Percentiles rank a stretch among this genome's conserved stretches.
Conservation (phyloP, 192 early-diverging fungal species). For the Phlyctochytrium arcticum region DNA sequence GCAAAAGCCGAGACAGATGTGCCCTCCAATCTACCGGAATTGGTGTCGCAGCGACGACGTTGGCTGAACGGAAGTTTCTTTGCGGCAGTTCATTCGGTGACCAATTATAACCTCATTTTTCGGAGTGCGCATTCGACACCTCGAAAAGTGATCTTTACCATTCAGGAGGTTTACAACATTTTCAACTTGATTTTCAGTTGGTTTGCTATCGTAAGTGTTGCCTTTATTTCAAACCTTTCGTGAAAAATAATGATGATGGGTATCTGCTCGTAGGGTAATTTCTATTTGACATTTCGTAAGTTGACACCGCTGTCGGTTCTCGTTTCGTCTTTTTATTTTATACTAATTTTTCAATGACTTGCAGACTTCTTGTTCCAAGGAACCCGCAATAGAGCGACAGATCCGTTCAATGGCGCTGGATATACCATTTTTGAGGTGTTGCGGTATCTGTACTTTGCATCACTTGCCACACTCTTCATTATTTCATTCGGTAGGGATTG, state of each 20-base stretch:
- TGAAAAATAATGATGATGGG: background rate
- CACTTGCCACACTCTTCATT: constrained; percentile 42
- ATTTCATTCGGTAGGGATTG: constrained; percentile 34
- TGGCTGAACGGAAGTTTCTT: constrained; percentile 96
- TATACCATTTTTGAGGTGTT: constrained; percentile 10
- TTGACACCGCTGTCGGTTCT: too few relatives aligned
- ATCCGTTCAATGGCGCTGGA: constrained; percentile 30
- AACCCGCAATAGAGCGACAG: background rate
- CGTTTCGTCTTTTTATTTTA: too few relatives aligned
- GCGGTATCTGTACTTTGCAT: constrained; percentile 17
- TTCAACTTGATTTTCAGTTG: constrained; percentile 71
- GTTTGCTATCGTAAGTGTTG: constrained; percentile 33
- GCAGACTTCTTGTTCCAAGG: constrained; percentile 24
- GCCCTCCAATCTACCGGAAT: constrained; percentile 78
- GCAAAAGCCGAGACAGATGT: constrained; percentile 89
- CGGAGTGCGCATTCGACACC: constrained; percentile 66
- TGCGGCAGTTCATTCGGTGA: constrained; percentile 79
- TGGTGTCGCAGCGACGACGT: constrained; percentile 91
- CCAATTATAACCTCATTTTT: constrained; percentile 70
- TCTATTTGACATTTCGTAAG: constrained; percentile 28
- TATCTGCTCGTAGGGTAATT: constrained; percentile 16
- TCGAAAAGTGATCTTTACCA: constrained; percentile 64
- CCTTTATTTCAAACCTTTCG: background rate
- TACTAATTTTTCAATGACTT: background rate
- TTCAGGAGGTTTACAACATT: constrained; percentile 78